Percentiles rank a stretch among this genome's conserved stretches.
These are phyloP conservation scores for Malassezia brasiliensis DNA, from an alignment of 1,284 basidiomycete genomes.

Conservation along the genomic window DNA sequence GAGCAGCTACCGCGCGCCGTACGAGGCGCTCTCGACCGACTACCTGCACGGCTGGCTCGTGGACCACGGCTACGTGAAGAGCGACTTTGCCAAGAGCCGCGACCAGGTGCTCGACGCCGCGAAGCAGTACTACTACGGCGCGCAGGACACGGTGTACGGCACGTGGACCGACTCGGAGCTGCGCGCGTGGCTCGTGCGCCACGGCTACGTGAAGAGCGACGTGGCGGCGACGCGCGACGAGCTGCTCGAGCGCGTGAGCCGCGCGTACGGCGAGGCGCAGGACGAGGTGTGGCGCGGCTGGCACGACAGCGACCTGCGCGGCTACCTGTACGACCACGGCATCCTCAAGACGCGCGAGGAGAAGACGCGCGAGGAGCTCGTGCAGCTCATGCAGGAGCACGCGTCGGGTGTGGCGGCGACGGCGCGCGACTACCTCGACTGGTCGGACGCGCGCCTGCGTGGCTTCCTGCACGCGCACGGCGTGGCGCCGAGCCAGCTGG, in stretches of 20 bases:
- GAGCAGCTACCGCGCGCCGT: slow-evolving; percentile 17
- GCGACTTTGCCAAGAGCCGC: slow-evolving; percentile 32
- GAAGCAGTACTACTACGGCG: slow-evolving; percentile 39
- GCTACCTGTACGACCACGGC: slow-evolving; percentile 34
- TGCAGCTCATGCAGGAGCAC: slow-evolving; percentile 33
- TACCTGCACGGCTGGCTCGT: slow-evolving; percentile 47
- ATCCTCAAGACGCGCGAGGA: slow-evolving; percentile 29
- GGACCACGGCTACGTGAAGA: slow-evolving; percentile 35
- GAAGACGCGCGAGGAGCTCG: slow-evolving; percentile 37
- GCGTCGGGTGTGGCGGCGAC: slow-evolving; percentile 22
- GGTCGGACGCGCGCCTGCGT: slow-evolving; percentile 39
- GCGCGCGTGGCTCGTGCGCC: slow-evolving; percentile 35
- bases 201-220: slow-evolving; percentile 33
- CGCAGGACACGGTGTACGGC: slow-evolving; percentile 35
- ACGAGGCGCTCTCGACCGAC: slow-evolving; percentile 37
- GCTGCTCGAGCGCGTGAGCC: slow-evolving; percentile 23
- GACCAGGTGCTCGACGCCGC: slow-evolving; percentile 35
- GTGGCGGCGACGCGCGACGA: slow-evolving; percentile 34
- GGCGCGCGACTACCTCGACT: slow-evolving; percentile 35
- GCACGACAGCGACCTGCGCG: slow-evolving; percentile 39
- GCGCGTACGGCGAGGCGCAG: slow-evolving; percentile 30
- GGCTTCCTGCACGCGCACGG: slow-evolving; percentile 35
- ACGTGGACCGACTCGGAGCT: slow-evolving; percentile 39
- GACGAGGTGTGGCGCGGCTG: slow-evolving; percentile 32
- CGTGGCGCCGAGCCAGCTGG: slow-evolving; percentile 27